Evolutionary conservation across 1,139 yeast species (phyloP).

Genomic region (Casaregolazyma lundiana): DNA sequence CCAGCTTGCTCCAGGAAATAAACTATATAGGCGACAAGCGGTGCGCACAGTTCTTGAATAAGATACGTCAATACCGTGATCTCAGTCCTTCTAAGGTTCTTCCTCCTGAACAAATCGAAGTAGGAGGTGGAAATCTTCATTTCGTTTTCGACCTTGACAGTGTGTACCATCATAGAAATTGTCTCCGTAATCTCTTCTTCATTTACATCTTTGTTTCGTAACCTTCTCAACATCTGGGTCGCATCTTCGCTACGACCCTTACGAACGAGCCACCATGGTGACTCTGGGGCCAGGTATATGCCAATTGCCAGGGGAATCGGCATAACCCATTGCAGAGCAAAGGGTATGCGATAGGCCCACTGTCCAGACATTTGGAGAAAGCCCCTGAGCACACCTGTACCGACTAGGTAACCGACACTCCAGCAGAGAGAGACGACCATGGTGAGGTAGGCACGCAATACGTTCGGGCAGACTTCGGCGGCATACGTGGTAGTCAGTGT

Average conservation of each 20-base stretch:
- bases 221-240: slow-evolving; percentile 9
- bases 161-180: slow-evolving; percentile 40
- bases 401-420: slow-evolving; percentile 41
- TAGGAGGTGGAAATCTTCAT: slow-evolving; percentile 34
- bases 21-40: slow-evolving; percentile 33
- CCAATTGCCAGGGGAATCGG: slow-evolving; percentile 46
- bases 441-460: slow-evolving; percentile 39
- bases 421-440: slow-evolving; percentile 41
- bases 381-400: slow-evolving; percentile 39
- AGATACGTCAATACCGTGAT: slow-evolving; percentile 38
- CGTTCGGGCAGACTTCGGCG: slow-evolving; percentile 43
- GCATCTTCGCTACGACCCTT: slow-evolving; percentile 34
- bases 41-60: slow-evolving; percentile 47
- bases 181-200: slow-evolving; percentile 35
- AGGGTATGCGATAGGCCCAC: slow-evolving; percentile 43
- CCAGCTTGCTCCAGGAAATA: slow-evolving; percentile 22
- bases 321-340: slow-evolving; percentile 61
- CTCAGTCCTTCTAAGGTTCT: slow-evolving; percentile 50
- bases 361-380: slow-evolving; percentile 22
- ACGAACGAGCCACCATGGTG: slow-evolving; percentile 52
- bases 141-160: slow-evolving; percentile 42
- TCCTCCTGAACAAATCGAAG: slow-evolving; percentile 46
- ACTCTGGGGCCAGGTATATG: slow-evolving; percentile 50
- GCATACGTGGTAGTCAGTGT: slow-evolving; percentile 43
- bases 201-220: slow-evolving; percentile 29